Base-by-base conservation (phyloP, 2,329 filamentous ascomycete species). In the Arthrobotrys conoides region DNA sequence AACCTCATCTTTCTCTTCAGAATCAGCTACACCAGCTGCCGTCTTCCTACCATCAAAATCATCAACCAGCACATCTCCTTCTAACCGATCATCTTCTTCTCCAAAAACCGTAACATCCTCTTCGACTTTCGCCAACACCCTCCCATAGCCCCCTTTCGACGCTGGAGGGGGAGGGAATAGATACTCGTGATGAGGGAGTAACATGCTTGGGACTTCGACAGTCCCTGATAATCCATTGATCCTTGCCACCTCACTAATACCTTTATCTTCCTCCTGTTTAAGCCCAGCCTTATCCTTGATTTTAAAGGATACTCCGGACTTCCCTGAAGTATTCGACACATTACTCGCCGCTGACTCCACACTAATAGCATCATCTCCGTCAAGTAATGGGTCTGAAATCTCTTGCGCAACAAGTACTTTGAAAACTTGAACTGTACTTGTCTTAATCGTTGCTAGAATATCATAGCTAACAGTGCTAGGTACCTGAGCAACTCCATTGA, bases 101-200 rank as follows among this genome's bases (percentile, higher is more conserved):
- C 27, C 27, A 57, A 72, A 65, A 12, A 78, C 75, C 6, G 61
- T 41, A 8, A 78, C 75, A 27, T 78, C 75, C 44, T 71, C 69
- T 5, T 55, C 63, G 5, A 78, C 75, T 33, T 69, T 72, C 14
- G 41, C 68, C 12, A 72, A 38, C 1, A 30, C 24, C 14, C 44
- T 53, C 12, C 44, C 36, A n/a, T 41, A 20, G 33, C 51, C 83
- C 79, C 20, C 84, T 82, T 33, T 83, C 73, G 1, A 72, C n/a
- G 2, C 85, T 85, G 85, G 84, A 18, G 82, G 81, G 0, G 83
- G 76, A 5, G 87, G 87, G 12, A 88, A 81, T 3, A 88, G 82
- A 80, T 88, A 87, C 73, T 88, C 87, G 80, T 89, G 88, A 79
- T 88, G 87, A 5, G 88, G 88, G 5, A 89, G 84, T 0, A 89